phyloP scores from a whole-genome alignment of 2,329 filamentous ascomycete species.

The Elsinoe perseae region DNA sequence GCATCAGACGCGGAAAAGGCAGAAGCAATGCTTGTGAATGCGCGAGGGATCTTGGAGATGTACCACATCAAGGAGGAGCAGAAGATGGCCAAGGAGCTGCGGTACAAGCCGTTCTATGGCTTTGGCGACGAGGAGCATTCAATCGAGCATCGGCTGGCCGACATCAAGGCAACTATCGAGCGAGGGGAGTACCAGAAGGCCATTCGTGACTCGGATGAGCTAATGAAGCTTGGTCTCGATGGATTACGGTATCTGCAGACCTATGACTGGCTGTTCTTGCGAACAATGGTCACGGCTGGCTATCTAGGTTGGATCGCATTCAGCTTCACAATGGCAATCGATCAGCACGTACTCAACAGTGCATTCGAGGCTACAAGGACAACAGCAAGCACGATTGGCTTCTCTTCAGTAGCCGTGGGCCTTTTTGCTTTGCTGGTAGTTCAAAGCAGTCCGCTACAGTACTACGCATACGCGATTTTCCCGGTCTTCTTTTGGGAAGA shows the following conservation, averaged over 20 bases:
- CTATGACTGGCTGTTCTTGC: constrained; percentile 95
- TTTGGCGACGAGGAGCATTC: constrained; percentile 58
- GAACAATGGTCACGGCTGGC: constrained; percentile 78
- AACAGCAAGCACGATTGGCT: constrained; percentile 52
- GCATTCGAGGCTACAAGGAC: constrained; percentile 58
- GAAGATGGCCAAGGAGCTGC: constrained; percentile 67
- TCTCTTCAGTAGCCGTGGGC: constrained; percentile 65
- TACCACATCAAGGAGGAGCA: constrained; percentile 86
- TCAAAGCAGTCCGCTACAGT: constrained; percentile 71
- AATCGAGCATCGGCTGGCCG: constrained; percentile 57
- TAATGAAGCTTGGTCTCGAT: constrained; percentile 69
- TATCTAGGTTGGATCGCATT: constrained; percentile 96
- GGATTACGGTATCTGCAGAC: constrained; percentile 92
- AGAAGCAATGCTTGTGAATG: constrained; percentile 74
- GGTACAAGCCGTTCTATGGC: constrained; percentile 66
- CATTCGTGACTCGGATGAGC: constrained; percentile 65
- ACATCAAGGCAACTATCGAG: constrained; percentile 62
- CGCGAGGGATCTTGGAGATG: constrained; percentile 84
- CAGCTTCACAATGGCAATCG: constrained; percentile 78
- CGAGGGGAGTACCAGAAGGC: constrained; percentile 62
- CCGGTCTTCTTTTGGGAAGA: constrained; percentile 96
- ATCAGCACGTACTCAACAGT: constrained; percentile 75
- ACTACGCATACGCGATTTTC: constrained; percentile 89
- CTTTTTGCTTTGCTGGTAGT: constrained; percentile 73
- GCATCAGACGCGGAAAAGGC: constrained; percentile 70